Evolutionary conservation across 495 filamentous ascomycete genomes (phyloP), one percentile per base, ranked within the genome.

Genomic region (Parmelia sp.): DNA sequence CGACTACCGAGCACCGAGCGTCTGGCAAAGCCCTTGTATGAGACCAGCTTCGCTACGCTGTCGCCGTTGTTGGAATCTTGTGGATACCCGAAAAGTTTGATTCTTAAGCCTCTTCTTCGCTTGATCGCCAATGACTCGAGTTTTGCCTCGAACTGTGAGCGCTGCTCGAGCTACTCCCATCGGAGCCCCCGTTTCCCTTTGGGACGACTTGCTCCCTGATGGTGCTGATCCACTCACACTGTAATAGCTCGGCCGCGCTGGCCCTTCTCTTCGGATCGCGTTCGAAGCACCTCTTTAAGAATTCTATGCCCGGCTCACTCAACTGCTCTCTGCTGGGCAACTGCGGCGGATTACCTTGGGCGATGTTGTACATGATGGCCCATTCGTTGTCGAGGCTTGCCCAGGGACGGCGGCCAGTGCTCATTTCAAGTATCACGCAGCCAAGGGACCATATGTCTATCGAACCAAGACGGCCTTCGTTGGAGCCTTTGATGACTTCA

Each of bases 341-440:
- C 66, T 89, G 86, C 4, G 94, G 94, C 61, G 90, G 87, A 67
- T 97, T 96, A 61, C 94, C 94, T 70, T 96, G 92, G 5, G 94
- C 94, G 66, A 98, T 98, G 75, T 97, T 97, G 84, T 96, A 98
- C 94, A 98, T 98, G 77, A 98, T 97, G 40, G 94, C 94, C 93
- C 94, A 98, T 74, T 98, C 94, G 73, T 98, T 98, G 77, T 98
- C 94, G 10, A 97, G 83, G 66, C 86, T 88, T n/a, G 92, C 92
- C 94, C 94, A 98, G 25, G 94, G 94, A 35, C 95, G 87, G 59
- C 91, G 85, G 37, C 94, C 94, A 2, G 92, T 97, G 23, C 91
- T 91, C 95, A 97, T 97, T 74, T 98, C 94, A 36, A 96, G 84
- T 68, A 97, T 90, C 62, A 98, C 94, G 73, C 94, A 98, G 45